Evolutionary conservation across 202 grass and related monocot species (phyloP), one percentile per base, ranked within the genome.

Genomic region (Panicum virgatum): DNA sequence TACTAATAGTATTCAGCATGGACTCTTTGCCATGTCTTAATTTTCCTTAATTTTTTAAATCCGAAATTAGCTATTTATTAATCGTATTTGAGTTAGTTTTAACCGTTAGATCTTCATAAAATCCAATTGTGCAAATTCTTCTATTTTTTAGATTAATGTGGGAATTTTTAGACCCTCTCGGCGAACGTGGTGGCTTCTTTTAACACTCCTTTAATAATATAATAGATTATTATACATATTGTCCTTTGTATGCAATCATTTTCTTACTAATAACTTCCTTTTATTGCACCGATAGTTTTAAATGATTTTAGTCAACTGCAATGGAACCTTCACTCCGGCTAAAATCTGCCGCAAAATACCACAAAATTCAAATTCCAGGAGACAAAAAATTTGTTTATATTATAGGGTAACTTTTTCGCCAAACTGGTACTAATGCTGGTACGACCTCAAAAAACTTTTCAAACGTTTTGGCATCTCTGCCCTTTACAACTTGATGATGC

Each of bases 241-340:
- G 40, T 64, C 34, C 19, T 66, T 66, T 9, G 19, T 22, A 40
- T 40, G 30, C 32, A 37, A 9, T 8, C 13, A 43, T 59, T 12
- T 5, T 20, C 5, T 34, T 1, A 44, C 1, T 48, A 18, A 54
- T 0, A 7, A 54, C n/a, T 54, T 54, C 20, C 18, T 54, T 22
- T 46, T 4, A 46, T 54, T 4, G 5, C 50, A n/a, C 4, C 7
- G 0, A 54, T 54, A 0, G 4, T 37, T 22, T 22, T 53, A 14
- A 13, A 4, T 54, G 6, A 54, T 26, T 65, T 5, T 2, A 2
- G 2, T n/a, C 3, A 10, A 18, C 1, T 22, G 6, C 5, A 56
- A n/a, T 46, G 4, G 1, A 37, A 0, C 7, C 4, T 46, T 22
- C 10, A 12, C n/a, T 7, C 14, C 0, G 1, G 3, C 45, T n/a